Percentiles rank a stretch among this genome's conserved stretches.
phyloP scores from a whole-genome alignment of 352 stramenopile genomes.

The Phytophthora palmivora region DNA sequence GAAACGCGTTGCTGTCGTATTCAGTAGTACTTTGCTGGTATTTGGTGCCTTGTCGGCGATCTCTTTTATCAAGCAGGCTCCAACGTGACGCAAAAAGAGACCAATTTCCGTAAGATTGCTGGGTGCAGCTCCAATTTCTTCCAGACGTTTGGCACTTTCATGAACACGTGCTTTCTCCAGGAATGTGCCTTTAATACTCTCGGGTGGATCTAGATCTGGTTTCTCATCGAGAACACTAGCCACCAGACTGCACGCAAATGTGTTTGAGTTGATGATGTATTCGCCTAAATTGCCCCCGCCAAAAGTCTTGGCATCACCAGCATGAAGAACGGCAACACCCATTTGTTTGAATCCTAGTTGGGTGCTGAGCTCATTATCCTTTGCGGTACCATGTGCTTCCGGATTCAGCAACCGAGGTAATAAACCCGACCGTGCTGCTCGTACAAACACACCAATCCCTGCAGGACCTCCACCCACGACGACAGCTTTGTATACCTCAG shows the following conservation, averaged over 20 bases:
- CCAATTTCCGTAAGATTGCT: conserved; percentile 70
- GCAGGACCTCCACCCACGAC: conserved; percentile 74
- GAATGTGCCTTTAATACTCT: conserved; percentile 79
- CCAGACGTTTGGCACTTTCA: conserved; percentile 59
- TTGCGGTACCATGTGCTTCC: conserved; percentile 42
- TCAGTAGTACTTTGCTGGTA: conserved; percentile 56
- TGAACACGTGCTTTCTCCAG: conserved; percentile 63
- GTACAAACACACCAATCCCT: conserved; percentile 81
- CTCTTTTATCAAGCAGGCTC: conserved; percentile 50
- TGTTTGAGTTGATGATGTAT: conserved; percentile 91
- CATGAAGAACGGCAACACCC: conserved; percentile 72
- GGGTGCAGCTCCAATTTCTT: conserved; percentile 58
- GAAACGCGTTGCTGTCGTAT: conserved; percentile 56
- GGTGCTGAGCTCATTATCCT: conserved; percentile 49
- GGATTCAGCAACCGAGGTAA: conserved; percentile 61
- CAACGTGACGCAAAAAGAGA: conserved; percentile 69
- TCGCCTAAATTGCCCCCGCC: conserved; percentile 72
- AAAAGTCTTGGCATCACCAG: conserved; percentile 57
- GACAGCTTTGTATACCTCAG: conserved; percentile 73
- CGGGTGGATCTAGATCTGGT: conserved; percentile 71
- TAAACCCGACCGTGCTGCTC: conserved; percentile 69
- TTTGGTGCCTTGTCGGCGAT: conserved; percentile 42
- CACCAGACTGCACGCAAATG: conserved; percentile 75
- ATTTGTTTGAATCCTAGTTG: conserved; percentile 55
- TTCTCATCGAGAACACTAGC: conserved; percentile 85